phyloP scores from a whole-genome alignment of 495 filamentous ascomycete genomes.

The Daldinia vernicosa region DNA sequence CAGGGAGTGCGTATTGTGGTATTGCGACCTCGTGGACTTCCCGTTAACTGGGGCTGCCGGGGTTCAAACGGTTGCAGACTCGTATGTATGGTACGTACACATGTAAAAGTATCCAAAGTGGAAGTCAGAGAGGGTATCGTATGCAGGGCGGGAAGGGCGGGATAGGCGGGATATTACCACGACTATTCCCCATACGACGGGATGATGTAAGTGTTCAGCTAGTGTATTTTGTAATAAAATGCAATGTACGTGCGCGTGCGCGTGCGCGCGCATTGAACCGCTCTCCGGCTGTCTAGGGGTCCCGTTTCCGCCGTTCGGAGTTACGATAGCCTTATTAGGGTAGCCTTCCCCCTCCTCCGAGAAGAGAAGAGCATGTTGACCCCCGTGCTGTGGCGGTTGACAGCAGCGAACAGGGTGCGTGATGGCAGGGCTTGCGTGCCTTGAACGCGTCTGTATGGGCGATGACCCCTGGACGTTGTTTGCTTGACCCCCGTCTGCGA shows the following conservation, averaged over 20 bases:
- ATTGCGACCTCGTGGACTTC: constrained; percentile 38
- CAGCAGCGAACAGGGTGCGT: constrained; percentile 22
- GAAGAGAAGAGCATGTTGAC: constrained; percentile 14
- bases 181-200: constrained; percentile 29
- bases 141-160: constrained; percentile 40
- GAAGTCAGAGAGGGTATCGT: constrained; percentile 3
- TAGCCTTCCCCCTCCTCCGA: constrained; percentile 16
- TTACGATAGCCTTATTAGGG: constrained; percentile 37
- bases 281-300: constrained; percentile 26
- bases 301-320: constrained; percentile 32
- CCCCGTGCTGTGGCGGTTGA: constrained; percentile 42
- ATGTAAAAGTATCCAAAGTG: constrained; percentile 5
- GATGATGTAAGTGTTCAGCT: constrained; percentile 37
- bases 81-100: constrained; percentile 22
- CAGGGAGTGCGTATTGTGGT: constrained; percentile 24
- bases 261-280: constrained; percentile 36
- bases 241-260: constrained; percentile 31
- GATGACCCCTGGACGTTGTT: constrained; percentile 37
- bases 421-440: constrained; percentile 37
- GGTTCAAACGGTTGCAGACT: constrained; percentile 24
- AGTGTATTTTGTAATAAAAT: constrained; percentile 11
- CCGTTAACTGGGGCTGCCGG: constrained; percentile 24
- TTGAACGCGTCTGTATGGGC: constrained; percentile 37
- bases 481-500: constrained; percentile 37
- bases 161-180: constrained; percentile 43